A percentile compares a stretch with the other conserved stretches of the same genome.
phyloP scores from a whole-genome alignment of 148 eudicot species.

The Polygonum aviculare region DNA sequence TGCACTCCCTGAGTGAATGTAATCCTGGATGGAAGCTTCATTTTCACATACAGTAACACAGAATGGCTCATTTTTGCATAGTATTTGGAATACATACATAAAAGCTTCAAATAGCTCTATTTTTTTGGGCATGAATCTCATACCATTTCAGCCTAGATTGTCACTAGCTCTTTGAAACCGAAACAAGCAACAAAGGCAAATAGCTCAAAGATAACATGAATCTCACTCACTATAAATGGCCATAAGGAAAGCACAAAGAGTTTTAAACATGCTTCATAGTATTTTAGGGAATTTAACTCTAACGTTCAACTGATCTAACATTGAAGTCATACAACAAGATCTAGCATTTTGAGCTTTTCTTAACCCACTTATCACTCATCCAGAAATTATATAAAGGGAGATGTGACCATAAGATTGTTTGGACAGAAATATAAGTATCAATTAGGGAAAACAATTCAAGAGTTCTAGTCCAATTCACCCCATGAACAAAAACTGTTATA shows the following conservation, averaged over 20 bases:
- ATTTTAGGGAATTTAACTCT: not conserved
- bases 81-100: not conserved
- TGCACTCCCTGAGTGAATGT: not conserved
- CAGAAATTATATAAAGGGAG: not conserved
- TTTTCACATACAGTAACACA: not conserved
- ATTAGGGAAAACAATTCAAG: not conserved
- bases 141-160: not conserved
- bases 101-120: not conserved
- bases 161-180: not conserved
- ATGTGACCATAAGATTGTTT: not conserved
- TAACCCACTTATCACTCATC: not conserved
- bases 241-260: not conserved
- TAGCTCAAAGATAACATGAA: not conserved
- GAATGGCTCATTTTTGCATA: not conserved
- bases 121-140: not conserved
- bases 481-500: not conserved
- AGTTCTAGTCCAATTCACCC: not conserved
- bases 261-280: not conserved
- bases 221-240: not conserved
- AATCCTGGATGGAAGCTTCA: not conserved
- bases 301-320: not conserved
- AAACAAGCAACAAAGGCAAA: not conserved
- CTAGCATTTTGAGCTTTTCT: not conserved
- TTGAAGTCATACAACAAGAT: slow-evolving; percentile 1
- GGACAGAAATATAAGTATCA: not conserved